Base-by-base conservation (phyloP, 2,329 filamentous ascomycete species). In the Cladosporium phlei region DNA sequence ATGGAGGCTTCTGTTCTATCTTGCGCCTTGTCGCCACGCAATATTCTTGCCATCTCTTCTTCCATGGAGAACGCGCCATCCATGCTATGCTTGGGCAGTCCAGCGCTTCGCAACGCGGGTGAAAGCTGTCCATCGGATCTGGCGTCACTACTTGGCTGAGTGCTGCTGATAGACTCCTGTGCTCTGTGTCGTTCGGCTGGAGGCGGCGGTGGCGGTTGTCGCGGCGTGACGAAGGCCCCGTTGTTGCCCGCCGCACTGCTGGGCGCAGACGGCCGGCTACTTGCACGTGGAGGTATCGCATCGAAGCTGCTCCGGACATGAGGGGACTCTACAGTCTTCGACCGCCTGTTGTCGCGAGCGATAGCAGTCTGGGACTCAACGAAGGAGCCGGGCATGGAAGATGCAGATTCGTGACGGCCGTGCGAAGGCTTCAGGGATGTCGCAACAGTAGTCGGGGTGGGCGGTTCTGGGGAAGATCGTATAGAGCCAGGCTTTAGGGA, bases 41-140 rank as follows among this genome's bases (percentile, higher is more conserved):
- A 74, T 48, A 96, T 91, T 48, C 90, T 84, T 45, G 87, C 86
- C 80, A 96, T 88, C 62, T 97, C 93, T 66, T 96, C 90, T 55
- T 97, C 91, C 83, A 95, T 82, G 50, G 86, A 93, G 61, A 96
- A 93, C 55, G 95, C 89, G 46, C 83, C 88, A 43, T 87, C 88
- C 33, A 79, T 77, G 66, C 85, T 95, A 51, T 79, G 70, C 28
- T 71, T 69, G 10, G 72, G 72, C 38, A 71, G 55, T 38, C 58
- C 58, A 45, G 61, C 55, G 43, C 59, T 63, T 21, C 52, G 59
- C 43, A 60, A 42, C 14, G 55, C 56, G 17, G 58, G 57, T 7
- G 61, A 63, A 9, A 56, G 51, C 29, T 56, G 61, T 9, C 46
- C 55, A 33, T 62, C 61, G 39, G 57, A 53, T 52, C 53, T 48